Conservation (phyloP, 2,329 filamentous ascomycete species). For the Erysiphe neolycopersici region DNA sequence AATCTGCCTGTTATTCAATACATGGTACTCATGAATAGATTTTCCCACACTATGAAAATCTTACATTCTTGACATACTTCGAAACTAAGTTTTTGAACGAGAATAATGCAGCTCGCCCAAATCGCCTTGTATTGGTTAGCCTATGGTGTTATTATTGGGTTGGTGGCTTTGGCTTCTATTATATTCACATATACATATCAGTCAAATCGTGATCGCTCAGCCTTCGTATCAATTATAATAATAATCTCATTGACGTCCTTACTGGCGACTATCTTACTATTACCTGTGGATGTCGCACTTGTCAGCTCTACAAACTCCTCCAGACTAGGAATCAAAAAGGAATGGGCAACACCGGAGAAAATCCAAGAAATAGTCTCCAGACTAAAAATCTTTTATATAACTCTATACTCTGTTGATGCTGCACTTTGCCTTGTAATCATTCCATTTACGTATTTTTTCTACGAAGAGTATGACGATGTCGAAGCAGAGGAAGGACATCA, state of each 20-base stretch:
- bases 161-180: constrained; percentile 51
- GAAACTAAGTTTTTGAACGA: no score
- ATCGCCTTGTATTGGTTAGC: constrained; percentile 84
- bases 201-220: constrained; percentile 60
- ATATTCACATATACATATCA: constrained; percentile 87
- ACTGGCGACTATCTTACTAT: constrained; percentile 70
- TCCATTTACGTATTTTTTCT: constrained; percentile 94
- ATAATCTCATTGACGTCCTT: constrained; percentile 69
- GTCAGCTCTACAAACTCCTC: constrained; percentile 67
- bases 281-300: constrained; percentile 86
- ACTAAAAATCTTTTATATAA: constrained; percentile 75
- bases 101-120: constrained; percentile 33
- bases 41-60: no score
- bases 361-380: constrained; percentile 55
- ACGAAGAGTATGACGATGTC: constrained; percentile 89
- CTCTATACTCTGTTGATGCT: constrained; percentile 74
- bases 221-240: constrained; percentile 56
- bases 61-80: no score
- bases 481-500: constrained; percentile 57
- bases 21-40: no score
- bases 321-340: constrained; percentile 57
- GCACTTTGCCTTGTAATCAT: constrained; percentile 70
- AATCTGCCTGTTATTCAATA: no score
- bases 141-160: constrained; percentile 56
- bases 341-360: constrained; percentile 70